Evolutionary conservation across 441 rosid genomes (phyloP), one percentile per base, ranked within the genome.

Genomic region (Arabidopsis lyrata): DNA sequence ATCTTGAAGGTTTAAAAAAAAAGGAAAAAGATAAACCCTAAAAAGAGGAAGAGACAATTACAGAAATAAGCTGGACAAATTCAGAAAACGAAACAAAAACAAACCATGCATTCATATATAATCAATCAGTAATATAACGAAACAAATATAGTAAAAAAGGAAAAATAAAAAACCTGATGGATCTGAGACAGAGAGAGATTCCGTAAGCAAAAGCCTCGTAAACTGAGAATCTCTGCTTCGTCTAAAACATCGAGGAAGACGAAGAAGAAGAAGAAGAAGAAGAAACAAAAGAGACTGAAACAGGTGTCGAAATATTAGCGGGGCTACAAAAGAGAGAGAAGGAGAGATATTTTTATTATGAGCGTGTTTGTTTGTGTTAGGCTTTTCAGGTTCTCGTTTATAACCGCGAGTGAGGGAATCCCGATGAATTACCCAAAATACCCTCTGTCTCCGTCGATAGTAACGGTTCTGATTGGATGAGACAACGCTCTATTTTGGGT

Each of bases 401-500:
- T 77, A 70, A 65, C 62, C 36, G 56, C 29, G 76, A 70, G 56
- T 15, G 10, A 38, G 67, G 15, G 68, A 11, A 38, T 38, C 48
- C 14, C 2, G 8, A 0, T 14, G 0, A 27, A 53, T 66, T 77
- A 6, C 77, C 77, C 0, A 60, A 77, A 66, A 45, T 68, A 9
- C 73, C 81, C 74, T 77, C 63, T 59, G 60, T 45, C 73, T 11
- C 60, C 27, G 35, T 34, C 59, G 5, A 5, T 44, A 1, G 53
- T 58, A 77, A 77, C 77, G 77, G 73, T 42, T 77, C 49, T 77
- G 59, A 77, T 66, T 77, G 81, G 77, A 54, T 64, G 77, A 55
- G 60, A 66, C 65, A 72, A 13, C 15, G 73, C 73, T 72, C 81
- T 77, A 77, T 72, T 77, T 77, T 72, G 54, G 81, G 81, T 52